phyloP scores from a whole-genome alignment of 1,284 basidiomycete species.

The Papiliotrema fonsecae region DNA sequence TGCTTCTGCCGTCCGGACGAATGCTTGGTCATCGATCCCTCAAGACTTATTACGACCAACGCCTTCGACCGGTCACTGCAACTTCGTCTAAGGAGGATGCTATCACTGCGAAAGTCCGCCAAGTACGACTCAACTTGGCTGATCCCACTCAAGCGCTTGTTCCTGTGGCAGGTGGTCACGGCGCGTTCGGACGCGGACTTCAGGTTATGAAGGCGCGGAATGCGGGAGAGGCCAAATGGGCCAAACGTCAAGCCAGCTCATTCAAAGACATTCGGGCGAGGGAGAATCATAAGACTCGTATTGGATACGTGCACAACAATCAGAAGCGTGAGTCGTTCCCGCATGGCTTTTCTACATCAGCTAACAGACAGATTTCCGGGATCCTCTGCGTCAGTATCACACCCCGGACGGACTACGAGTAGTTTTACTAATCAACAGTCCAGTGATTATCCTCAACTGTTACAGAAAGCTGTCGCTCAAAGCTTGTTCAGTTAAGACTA shows the following conservation, averaged over 20 bases:
- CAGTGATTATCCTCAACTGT: background rate
- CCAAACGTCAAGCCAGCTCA: slow-evolving; percentile 78
- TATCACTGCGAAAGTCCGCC: slow-evolving; percentile 51
- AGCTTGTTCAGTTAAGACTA: background rate
- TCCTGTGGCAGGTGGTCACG: slow-evolving; percentile 76
- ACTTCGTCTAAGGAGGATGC: slow-evolving; percentile 51
- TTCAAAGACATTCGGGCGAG: slow-evolving; percentile 73
- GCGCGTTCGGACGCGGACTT: slow-evolving; percentile 72
- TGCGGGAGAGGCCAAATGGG: slow-evolving; percentile 87
- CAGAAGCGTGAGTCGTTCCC: slow-evolving; percentile 72
- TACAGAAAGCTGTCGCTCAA: background rate
- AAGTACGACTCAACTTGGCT: slow-evolving; percentile 66
- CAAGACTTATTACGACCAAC: slow-evolving; percentile 82
- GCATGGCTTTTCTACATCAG: background rate
- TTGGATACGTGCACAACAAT: slow-evolving; percentile 61
- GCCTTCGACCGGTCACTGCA: slow-evolving; percentile 52
- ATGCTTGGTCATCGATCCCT: slow-evolving; percentile 88
- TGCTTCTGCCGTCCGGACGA: slow-evolving; percentile 90
- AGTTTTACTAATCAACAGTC: background rate
- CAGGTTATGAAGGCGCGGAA: slow-evolving; percentile 88
- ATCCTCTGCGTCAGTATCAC: slow-evolving; percentile 40
- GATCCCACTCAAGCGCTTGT: slow-evolving; percentile 79
- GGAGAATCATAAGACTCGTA: slow-evolving; percentile 79
- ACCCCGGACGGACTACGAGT: background rate
- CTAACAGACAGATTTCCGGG: slow-evolving; percentile 57